Evolutionary conservation across 225 moss, liverwort and hornwort species (phyloP).

Genomic region (Sphagnum tenellum): DNA sequence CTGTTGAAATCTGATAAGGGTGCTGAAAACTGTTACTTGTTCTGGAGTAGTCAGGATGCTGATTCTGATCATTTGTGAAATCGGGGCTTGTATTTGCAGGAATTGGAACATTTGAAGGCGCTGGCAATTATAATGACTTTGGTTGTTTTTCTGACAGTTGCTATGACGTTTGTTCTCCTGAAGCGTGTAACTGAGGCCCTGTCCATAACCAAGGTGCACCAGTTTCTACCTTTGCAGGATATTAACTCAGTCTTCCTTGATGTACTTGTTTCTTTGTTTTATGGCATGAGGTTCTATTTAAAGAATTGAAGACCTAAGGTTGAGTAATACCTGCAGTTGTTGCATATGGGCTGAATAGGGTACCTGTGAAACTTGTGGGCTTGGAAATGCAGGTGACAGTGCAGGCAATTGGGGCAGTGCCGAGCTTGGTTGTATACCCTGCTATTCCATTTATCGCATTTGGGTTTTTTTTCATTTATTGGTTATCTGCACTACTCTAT

Average conservation of each 20-base stretch:
- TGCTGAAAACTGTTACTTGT: neutral
- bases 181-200: slow-evolving; percentile 67
- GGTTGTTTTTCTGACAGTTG: slow-evolving; percentile 33
- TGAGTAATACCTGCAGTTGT: too few species aligned
- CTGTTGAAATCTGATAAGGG: neutral
- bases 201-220: slow-evolving; percentile 58
- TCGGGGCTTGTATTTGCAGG: slow-evolving; percentile 19
- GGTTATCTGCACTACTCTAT: slow-evolving; percentile 58
- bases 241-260: too few species aligned
- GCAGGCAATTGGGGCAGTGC: slow-evolving; percentile 65
- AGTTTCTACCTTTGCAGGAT: slow-evolving; percentile 3
- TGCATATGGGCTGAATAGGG: too few species aligned
- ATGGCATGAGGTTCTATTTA: too few species aligned
- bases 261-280: too few species aligned
- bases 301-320: too few species aligned
- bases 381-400: slow-evolving; percentile 33
- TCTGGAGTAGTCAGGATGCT: neutral
- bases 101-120: slow-evolving; percentile 65
- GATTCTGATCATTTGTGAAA: neutral
- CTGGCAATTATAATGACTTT: slow-evolving; percentile 73
- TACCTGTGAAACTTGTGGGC: too few species aligned
- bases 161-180: slow-evolving; percentile 63
- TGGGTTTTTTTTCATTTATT: slow-evolving; percentile 45
- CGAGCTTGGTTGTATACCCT: slow-evolving; percentile 73
- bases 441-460: slow-evolving; percentile 48